phyloP scores from a whole-genome alignment of 2,329 filamentous ascomycete genomes.

The Ophiostoma populinum region DNA sequence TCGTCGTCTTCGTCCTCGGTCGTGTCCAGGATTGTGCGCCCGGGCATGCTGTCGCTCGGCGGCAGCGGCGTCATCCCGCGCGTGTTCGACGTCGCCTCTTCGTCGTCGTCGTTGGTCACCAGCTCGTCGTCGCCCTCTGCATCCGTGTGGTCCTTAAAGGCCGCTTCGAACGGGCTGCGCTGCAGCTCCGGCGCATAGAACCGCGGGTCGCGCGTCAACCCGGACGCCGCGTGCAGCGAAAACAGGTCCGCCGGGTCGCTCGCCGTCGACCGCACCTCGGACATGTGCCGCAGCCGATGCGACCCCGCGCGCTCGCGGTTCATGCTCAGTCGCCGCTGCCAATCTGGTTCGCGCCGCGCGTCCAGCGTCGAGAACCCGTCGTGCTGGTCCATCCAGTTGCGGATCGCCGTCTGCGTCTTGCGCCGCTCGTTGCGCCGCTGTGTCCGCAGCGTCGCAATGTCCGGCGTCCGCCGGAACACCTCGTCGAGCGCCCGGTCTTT shows the following conservation, averaged over 20 bases:
- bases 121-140: slow-evolving; percentile 82
- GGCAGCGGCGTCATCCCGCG: slow-evolving; percentile 6
- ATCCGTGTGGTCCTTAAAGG: slow-evolving; percentile 50
- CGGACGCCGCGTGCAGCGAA: slow-evolving; percentile 27
- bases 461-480: slow-evolving; percentile 64
- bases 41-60: not conserved
- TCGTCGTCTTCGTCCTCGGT: slow-evolving; percentile 29
- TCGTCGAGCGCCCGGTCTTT: slow-evolving; percentile 85
- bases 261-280: slow-evolving; percentile 40
- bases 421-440: slow-evolving; percentile 45
- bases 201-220: slow-evolving; percentile 18
- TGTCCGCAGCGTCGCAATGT: slow-evolving; percentile 41
- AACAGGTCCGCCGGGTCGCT: slow-evolving; percentile 48
- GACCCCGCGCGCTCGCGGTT: slow-evolving; percentile 26
- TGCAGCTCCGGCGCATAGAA: slow-evolving; percentile 8
- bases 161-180: slow-evolving; percentile 16
- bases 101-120: slow-evolving; percentile 63
- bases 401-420: slow-evolving; percentile 66
- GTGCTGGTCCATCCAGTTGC: slow-evolving; percentile 74
- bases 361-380: slow-evolving; percentile 36
- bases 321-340: slow-evolving; percentile 29
- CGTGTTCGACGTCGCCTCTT: slow-evolving; percentile 15
- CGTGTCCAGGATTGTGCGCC: not conserved
- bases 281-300: slow-evolving; percentile 30
- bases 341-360: slow-evolving; percentile 25